These are phyloP conservation scores for Fusarium praegraminearum DNA, from an alignment of 2,329 filamentous ascomycete genomes.

Conservation along the genomic window DNA sequence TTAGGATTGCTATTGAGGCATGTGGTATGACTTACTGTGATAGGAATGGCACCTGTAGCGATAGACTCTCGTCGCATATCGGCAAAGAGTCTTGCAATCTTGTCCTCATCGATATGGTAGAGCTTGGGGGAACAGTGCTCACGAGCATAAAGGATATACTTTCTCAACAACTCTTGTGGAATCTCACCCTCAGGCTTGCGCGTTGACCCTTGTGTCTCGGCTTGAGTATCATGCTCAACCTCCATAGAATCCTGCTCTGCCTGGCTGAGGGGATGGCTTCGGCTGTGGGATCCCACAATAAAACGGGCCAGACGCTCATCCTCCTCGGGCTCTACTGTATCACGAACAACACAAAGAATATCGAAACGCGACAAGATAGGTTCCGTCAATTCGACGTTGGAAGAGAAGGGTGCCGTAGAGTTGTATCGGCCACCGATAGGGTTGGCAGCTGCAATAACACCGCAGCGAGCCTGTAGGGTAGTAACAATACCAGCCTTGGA, in stretches of 20 bases:
- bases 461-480: conserved; percentile 93
- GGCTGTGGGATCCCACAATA: conserved; percentile 92
- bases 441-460: conserved; percentile 96
- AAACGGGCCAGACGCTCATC: conserved; percentile 95
- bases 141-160: conserved; percentile 96
- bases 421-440: conserved; percentile 97
- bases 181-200: conserved; percentile 73
- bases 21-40: conserved; percentile 78
- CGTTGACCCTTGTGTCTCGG: conserved; percentile 52
- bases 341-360: conserved; percentile 93
- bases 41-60: conserved; percentile 95
- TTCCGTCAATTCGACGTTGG: conserved; percentile 97
- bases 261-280: conserved; percentile 80
- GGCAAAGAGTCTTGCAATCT: conserved; percentile 91
- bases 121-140: conserved; percentile 92
- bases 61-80: conserved; percentile 95
- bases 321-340: conserved; percentile 91
- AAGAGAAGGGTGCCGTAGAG: conserved; percentile 92
- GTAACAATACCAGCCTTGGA: conserved; percentile 99
- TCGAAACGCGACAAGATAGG: conserved; percentile 98
- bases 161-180: conserved; percentile 88
- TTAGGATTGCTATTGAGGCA: background rate
- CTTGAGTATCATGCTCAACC: conserved; percentile 66
- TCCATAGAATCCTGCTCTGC: conserved; percentile 69
- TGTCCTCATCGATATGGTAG: conserved; percentile 98